phyloP scores from a whole-genome alignment of 2,329 filamentous ascomycete species.

The Curvularia verruculosa region DNA sequence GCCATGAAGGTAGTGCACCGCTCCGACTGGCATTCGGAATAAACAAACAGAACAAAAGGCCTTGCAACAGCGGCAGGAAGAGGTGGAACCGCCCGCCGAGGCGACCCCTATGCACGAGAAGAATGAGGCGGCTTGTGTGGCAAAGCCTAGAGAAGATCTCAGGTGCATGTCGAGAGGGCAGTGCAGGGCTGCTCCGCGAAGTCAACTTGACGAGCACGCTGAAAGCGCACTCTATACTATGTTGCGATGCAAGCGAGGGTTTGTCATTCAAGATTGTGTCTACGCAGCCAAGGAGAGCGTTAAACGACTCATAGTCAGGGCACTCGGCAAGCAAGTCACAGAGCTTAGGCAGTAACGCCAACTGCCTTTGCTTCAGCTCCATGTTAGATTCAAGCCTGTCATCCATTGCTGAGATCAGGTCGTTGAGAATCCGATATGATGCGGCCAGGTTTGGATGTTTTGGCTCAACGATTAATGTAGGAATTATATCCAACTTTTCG shows the following conservation, averaged over 20 bases:
- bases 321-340: slow-evolving; percentile 49
- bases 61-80: slow-evolving; percentile 61
- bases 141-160: slow-evolving; percentile 62
- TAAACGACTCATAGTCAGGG: slow-evolving; percentile 62
- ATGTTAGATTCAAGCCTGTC: slow-evolving; percentile 30
- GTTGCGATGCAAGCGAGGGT: slow-evolving; percentile 52
- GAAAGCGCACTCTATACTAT: slow-evolving; percentile 52
- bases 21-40: slow-evolving; percentile 48
- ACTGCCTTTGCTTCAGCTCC: slow-evolving; percentile 34
- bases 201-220: slow-evolving; percentile 43
- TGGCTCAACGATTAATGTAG: slow-evolving; percentile 18
- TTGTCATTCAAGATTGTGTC: slow-evolving; percentile 51
- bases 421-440: slow-evolving; percentile 33
- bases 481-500: slow-evolving; percentile 32
- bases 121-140: slow-evolving; percentile 57
- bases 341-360: slow-evolving; percentile 35
- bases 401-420: slow-evolving; percentile 39
- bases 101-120: slow-evolving; percentile 64
- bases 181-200: slow-evolving; percentile 39
- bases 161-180: slow-evolving; percentile 36
- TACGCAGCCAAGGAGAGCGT: slow-evolving; percentile 56
- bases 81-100: slow-evolving; percentile 67
- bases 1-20: slow-evolving; percentile 41
- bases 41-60: slow-evolving; percentile 63
- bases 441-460: slow-evolving; percentile 15